Conservation (phyloP, 2,329 filamentous ascomycete genomes). For the Sarocladiaceae sp. region DNA sequence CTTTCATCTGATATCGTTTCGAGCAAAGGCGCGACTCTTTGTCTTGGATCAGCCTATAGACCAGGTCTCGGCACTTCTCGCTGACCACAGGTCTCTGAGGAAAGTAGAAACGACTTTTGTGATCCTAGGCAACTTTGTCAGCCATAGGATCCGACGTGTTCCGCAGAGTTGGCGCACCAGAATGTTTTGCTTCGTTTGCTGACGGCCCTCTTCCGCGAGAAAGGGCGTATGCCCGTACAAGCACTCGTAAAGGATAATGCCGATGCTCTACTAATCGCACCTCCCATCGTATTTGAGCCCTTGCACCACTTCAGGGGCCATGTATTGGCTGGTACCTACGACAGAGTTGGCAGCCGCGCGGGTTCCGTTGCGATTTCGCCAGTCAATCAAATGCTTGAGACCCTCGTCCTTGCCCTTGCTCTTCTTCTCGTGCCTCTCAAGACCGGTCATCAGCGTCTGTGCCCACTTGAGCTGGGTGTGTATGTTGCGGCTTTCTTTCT, state of each 20-base stretch:
- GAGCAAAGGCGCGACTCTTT: slow-evolving; percentile 73
- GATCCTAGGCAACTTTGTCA: slow-evolving; percentile 49
- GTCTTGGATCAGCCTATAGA: slow-evolving; percentile 64
- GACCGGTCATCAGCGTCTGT: slow-evolving; percentile 21
- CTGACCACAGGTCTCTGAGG: slow-evolving; percentile 61
- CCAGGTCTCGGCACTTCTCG: slow-evolving; percentile 68
- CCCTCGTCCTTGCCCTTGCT: slow-evolving; percentile 19
- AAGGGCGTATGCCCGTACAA: slow-evolving; percentile 91
- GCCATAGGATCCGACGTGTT: slow-evolving; percentile 1
- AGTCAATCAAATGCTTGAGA: slow-evolving; percentile 49
- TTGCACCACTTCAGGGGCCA: slow-evolving; percentile 88
- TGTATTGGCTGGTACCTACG: slow-evolving; percentile 95
- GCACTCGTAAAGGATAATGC: slow-evolving; percentile 91
- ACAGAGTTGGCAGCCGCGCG: slow-evolving; percentile 74
- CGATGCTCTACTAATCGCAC: slow-evolving; percentile 96
- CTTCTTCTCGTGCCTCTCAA: slow-evolving; percentile 28
- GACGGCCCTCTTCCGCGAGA: slow-evolving; percentile 67
- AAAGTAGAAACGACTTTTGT: slow-evolving; percentile 64
- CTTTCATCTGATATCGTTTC: slow-evolving; percentile 64
- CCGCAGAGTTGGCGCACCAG: slow-evolving; percentile 52
- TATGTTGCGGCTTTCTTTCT: slow-evolving; percentile 40
- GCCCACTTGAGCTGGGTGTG: slow-evolving; percentile 27
- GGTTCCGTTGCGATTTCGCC: slow-evolving; percentile 63
- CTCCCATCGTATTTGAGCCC: slow-evolving; percentile 82
- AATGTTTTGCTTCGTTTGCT: slow-evolving; percentile 82